Percentiles rank a stretch among this genome's conserved stretches.
These are phyloP conservation scores for Sporothrix inflata DNA, from an alignment of 2,329 filamentous ascomycete species.

Conservation along the genomic window DNA sequence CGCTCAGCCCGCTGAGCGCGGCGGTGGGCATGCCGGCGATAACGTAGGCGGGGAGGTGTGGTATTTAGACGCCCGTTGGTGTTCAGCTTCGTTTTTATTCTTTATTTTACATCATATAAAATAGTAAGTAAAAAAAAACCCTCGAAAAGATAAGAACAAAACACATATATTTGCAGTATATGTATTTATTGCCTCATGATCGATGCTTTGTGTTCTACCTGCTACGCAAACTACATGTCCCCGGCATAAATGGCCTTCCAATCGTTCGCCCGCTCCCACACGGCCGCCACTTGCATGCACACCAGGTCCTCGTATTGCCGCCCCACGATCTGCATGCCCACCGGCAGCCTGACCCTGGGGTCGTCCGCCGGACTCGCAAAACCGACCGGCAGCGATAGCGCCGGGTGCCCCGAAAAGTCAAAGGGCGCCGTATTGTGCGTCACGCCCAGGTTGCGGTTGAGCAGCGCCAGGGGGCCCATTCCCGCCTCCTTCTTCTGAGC, in stretches of 20 bases:
- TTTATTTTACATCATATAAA: no score
- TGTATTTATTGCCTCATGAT: no score
- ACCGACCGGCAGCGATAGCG: conserved; percentile 50
- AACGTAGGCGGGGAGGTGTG: no score
- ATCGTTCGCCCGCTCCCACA: conserved; percentile 36
- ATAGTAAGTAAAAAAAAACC: no score
- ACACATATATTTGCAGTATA: no score
- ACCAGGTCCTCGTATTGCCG: conserved; percentile 37
- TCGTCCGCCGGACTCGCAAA: conserved; percentile 35
- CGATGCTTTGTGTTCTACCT: no score
- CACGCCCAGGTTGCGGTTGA: conserved; percentile 41
- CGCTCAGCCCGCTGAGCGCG: no score
- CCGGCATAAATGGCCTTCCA: not conserved
- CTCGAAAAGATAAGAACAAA: no score
- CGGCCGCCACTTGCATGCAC: conserved; percentile 38
- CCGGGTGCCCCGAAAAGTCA: conserved; percentile 55
- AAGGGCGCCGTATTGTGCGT: conserved; percentile 49
- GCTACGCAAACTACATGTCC: not conserved
- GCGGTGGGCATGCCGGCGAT: no score
- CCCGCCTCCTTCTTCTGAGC: conserved; percentile 43
- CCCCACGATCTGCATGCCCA: conserved; percentile 41
- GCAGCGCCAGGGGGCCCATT: conserved; percentile 43
- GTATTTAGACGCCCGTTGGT: no score
- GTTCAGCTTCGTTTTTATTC: no score
- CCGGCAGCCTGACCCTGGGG: conserved; percentile 35